Evolutionary conservation across 2,329 filamentous ascomycete species (phyloP), one percentile per base, ranked within the genome.

Genomic region (Aspergillus sp.): DNA sequence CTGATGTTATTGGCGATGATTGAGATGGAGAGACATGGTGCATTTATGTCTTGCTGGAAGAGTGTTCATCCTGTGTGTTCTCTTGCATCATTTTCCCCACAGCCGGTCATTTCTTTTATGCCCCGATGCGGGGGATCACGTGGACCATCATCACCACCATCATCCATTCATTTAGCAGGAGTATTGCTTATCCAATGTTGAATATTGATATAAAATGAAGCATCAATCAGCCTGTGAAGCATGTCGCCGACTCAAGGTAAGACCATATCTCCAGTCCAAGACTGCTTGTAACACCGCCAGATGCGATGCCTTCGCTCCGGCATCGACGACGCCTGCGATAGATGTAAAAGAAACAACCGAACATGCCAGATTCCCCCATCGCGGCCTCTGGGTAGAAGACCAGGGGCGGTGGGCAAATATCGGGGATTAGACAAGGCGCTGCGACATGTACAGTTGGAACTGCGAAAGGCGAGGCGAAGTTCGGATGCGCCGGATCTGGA

Each of bases 381-480:
- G 2, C 55, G 53, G 9, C 54, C 52, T 1, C 43, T 58, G 26
- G 60, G 60, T 4, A 53, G 60, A 26, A 58, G 48, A 26, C 54
- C 42, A 11, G 59, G 60, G 1, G 55, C 59, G 2, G 36, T 51
- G 13, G 60, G 59, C 12, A 53, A 58, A 2, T 63, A 62, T 47
- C 48, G 44, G 11, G 58, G 58, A 6, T 39, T 63, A 12, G 56
- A 63, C 34, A 63, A 63, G 42, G 57, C 54, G 2, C 55, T 52
- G 30, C 51, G 57, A 5, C 58, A 58, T 26, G 48, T 61, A 27
- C 52, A 61, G 38, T 42, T 47, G 1, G 58, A 62, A 34, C 37
- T 57, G 27, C 47, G 48, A 5, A 61, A 55, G 30, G 49, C 45
- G 2, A 43, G 27, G 10, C 35, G 19, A 11, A 7, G 29, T 1